phyloP scores from a whole-genome alignment of 2,329 filamentous ascomycete species.

The Colletotrichum liaoningense region DNA sequence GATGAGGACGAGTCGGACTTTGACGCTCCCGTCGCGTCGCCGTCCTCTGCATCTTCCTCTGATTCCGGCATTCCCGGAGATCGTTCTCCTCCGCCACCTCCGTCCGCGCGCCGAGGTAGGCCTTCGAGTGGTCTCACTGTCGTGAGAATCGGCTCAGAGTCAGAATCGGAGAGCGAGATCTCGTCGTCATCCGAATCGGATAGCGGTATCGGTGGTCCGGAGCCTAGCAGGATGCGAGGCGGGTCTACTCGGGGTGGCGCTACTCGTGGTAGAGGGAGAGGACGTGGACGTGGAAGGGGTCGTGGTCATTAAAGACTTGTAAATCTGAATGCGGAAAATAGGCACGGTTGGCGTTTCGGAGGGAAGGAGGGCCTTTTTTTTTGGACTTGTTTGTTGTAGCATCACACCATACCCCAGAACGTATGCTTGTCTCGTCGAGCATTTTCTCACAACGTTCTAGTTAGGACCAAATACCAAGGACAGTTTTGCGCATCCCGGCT shows the following conservation, averaged over 20 bases:
- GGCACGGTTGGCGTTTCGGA: background rate
- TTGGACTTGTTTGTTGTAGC: background rate
- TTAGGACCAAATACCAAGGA: background rate
- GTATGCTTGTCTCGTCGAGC: background rate
- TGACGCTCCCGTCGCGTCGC: background rate
- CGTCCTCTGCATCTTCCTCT: constrained; percentile 15
- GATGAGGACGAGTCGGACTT: constrained; percentile 18
- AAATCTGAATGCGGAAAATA: background rate
- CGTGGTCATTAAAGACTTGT: background rate
- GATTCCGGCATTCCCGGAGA: constrained; percentile 28
- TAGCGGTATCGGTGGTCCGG: constrained; percentile 24
- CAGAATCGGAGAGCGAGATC: constrained; percentile 30
- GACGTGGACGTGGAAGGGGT: constrained; percentile 23
- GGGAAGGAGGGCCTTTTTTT: background rate
- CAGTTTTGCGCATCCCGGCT: too few relatives aligned
- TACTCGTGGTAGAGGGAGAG: constrained; percentile 13
- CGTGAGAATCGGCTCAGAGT: constrained; percentile 33
- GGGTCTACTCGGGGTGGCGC: background rate
- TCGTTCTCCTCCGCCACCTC: background rate
- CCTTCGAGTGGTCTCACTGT: constrained; percentile 22
- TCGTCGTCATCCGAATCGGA: constrained; percentile 25
- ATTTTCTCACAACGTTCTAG: background rate
- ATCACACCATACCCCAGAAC: background rate
- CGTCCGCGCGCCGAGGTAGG: constrained; percentile 6
- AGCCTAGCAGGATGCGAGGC: background rate